phyloP scores from a whole-genome alignment of 768 basidiomycete genomes.

The Boletus reticuloceps region DNA sequence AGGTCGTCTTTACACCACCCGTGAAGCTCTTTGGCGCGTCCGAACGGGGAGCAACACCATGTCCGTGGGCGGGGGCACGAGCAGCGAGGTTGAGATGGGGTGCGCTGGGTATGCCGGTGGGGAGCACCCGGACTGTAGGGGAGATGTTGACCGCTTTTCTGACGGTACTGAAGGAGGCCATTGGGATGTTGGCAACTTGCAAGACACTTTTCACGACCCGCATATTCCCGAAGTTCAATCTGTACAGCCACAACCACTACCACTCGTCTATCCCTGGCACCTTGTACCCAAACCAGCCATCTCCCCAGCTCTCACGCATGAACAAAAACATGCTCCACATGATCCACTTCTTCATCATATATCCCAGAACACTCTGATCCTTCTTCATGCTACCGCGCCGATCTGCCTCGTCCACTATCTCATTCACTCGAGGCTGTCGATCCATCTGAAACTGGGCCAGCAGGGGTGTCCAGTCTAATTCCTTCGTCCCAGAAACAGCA shows the following conservation, averaged over 20 bases:
- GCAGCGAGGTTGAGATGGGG: slow-evolving; percentile 73
- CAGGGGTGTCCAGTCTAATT: slow-evolving; percentile 11
- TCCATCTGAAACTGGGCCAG: slow-evolving; percentile 24
- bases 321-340: slow-evolving; percentile 24
- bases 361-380: slow-evolving; percentile 14
- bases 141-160: slow-evolving; percentile 82
- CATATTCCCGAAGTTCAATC: slow-evolving; percentile 41
- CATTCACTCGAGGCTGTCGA: slow-evolving; percentile 24
- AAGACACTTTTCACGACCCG: slow-evolving; percentile 11
- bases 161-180: slow-evolving; percentile 69
- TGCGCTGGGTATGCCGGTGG: slow-evolving; percentile 77
- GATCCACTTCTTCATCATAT: slow-evolving; percentile 24
- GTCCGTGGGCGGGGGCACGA: slow-evolving; percentile 58
- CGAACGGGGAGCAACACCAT: slow-evolving; percentile 55
- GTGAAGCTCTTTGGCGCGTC: slow-evolving; percentile 65
- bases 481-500: neutral
- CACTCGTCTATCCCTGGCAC: slow-evolving; percentile 28
- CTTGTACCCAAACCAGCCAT: slow-evolving; percentile 30
- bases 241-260: slow-evolving; percentile 27
- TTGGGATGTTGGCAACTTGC: slow-evolving; percentile 20
- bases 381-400: slow-evolving; percentile 24
- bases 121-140: slow-evolving; percentile 75
- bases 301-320: slow-evolving; percentile 26
- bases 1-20: slow-evolving; percentile 46
- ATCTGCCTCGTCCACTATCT: slow-evolving; percentile 28